Evolutionary conservation across 1,139 yeast species (phyloP), one percentile per base, ranked within the genome.

Genomic region (Diutina scorzettiae): DNA sequence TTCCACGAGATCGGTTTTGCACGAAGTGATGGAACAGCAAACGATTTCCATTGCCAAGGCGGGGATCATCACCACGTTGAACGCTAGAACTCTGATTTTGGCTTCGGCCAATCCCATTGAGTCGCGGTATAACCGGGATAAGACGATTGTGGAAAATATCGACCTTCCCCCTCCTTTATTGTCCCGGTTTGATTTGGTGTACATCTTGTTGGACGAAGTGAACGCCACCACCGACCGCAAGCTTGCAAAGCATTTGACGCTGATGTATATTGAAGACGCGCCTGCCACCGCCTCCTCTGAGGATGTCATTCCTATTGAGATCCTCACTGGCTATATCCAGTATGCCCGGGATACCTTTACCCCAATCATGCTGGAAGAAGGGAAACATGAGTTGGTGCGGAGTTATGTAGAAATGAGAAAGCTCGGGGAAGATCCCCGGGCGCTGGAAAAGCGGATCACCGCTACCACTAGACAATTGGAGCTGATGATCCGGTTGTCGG

Each of bases 1-100:
- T 53, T 66, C 95, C 2, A 91, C 98, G 0, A 70, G 98, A 54
- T 86, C 96, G 2, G 97, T 91, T 14, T 67, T 91, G 46, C 99
- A 91, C 60, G 98, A 91, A 71, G 98, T 93, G 19, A 91, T 91
- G 98, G 98, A 91, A 67, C 98, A 91, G 60, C 98, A 91, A 60
- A 91, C 98, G 0, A 91, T 91, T 39, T 87, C 97, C 11, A 86
- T 91, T 53, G 98, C 98, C 36, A 91, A 91, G 57, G 98, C 98
- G 0, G 98, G 98, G 45, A 91, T 91, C 55, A 91, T 89, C 55
- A 91, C 98, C 12, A 91, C 98, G 0, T 69, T 91, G 47, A 91
- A 91, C 62, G 98, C 98, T 1, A 74, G 98, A 61, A 89, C 97
- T 0, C 87, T 97, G 0, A 83, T 91, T 50, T 69, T 91, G 49